Evolutionary conservation across 805 yeast genomes (phyloP), one percentile per base, ranked within the genome.

Genomic region (Myxozyma monticola): DNA sequence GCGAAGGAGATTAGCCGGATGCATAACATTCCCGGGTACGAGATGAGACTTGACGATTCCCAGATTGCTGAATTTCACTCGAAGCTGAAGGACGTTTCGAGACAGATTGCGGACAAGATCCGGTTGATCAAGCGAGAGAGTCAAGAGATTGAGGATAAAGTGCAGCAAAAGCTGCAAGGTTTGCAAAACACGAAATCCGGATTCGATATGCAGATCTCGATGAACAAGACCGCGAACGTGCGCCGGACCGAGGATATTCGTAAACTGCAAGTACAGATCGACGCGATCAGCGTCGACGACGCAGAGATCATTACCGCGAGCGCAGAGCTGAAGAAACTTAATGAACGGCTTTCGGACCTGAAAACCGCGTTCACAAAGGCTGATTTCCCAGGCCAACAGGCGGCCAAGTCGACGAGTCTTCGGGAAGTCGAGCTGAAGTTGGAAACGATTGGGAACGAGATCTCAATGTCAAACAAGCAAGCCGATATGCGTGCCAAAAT

Each of bases 401-500:
- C 49, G 18, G 38, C 36, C 4, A 39, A 43, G 24, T n/a, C 35
- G 9, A 31, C 25, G 6, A 37, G 34, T 33, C 25, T 56, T n/a
- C 29, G 48, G 15, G 48, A 42, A 6, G 42, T 54, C 2, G 71
- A 68, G 21, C 59, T 45, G 9, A 44, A 55, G 14, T 61, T 81
- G 9, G 93, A 87, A 8, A 72, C 71, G 0, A 60, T 81, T 14
- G 76, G 77, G 48, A 72, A 72, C 15, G 75, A 78, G 18, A 70
- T 86, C 12, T 62, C 77, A 3, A 67, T 70, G 14, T 74, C 78
- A 2, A 83, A 78, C 58, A 75, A 76, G 59, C 84, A 79, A 60
- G 71, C 85, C 0, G 89, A 82, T 42, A 60, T 74, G 2, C 71
- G 77, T 53, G 84, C 88, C 0, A 80, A 77, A 54, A 60, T 80